Conservation (phyloP, 1,284 basidiomycete species). For the Stygiomarasmius scandens region DNA sequence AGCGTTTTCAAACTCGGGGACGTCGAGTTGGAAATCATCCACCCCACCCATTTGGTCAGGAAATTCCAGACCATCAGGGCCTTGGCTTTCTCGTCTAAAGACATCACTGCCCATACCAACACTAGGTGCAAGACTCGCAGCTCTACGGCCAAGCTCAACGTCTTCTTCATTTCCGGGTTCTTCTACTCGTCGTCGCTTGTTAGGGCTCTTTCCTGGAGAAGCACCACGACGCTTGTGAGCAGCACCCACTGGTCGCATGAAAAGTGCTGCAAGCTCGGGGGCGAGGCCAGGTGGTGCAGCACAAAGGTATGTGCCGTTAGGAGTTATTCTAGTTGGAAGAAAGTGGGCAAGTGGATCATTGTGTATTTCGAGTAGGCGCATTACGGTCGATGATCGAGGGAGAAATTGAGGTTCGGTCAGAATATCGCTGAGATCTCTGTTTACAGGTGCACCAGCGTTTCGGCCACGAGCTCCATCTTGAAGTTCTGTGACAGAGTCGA, state of each 20-base stretch:
- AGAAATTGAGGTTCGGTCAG: slow-evolving; percentile 81
- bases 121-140: slow-evolving; percentile 62
- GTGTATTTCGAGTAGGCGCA: slow-evolving; percentile 83
- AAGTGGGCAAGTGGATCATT: slow-evolving; percentile 86
- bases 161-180: slow-evolving; percentile 47
- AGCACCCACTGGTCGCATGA: slow-evolving; percentile 74
- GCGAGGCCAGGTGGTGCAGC: slow-evolving; percentile 82
- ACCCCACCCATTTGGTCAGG: slow-evolving; percentile 53
- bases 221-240: slow-evolving; percentile 55
- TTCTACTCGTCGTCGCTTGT: slow-evolving; percentile 64
- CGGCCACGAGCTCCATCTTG: slow-evolving; percentile 64
- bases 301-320: slow-evolving; percentile 75
- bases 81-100: slow-evolving; percentile 51
- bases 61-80: slow-evolving; percentile 59
- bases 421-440: slow-evolving; percentile 74
- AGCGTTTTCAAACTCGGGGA: slow-evolving; percentile 39
- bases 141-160: slow-evolving; percentile 71
- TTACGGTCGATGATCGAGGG: slow-evolving; percentile 78
- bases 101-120: slow-evolving; percentile 55
- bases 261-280: slow-evolving; percentile 81
- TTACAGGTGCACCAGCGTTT: slow-evolving; percentile 57
- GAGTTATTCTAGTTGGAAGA: slow-evolving; percentile 75
- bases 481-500: slow-evolving; percentile 84
- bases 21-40: slow-evolving; percentile 71
- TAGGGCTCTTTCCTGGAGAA: slow-evolving; percentile 56